These are phyloP conservation scores for Colletotrichum sp. DNA, from an alignment of 2,329 filamentous ascomycete species.

Conservation along the genomic window DNA sequence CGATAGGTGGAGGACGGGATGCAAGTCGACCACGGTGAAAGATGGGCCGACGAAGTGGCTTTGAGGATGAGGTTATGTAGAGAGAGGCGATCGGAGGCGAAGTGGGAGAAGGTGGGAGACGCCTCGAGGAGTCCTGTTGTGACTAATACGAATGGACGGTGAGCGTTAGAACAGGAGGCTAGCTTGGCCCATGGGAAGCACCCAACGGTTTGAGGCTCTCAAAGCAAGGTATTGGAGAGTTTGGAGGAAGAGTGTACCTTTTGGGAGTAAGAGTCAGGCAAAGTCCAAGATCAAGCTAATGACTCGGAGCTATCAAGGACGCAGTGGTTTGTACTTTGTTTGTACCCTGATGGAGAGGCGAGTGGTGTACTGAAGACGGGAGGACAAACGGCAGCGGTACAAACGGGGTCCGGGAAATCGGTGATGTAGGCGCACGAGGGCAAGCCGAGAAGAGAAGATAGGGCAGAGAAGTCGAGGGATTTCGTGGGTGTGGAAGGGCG, in stretches of 20 bases:
- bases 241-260: conserved; percentile 13
- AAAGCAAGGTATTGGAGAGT: not conserved
- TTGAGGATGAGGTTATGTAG: not conserved
- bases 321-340: conserved; percentile 2
- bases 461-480: conserved; percentile 14
- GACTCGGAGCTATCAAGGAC: conserved; percentile 22
- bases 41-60: not conserved
- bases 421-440: not conserved
- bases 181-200: not conserved
- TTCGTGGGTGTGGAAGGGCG: conserved; percentile 2
- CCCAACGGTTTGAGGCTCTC: conserved; percentile 14
- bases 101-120: not conserved
- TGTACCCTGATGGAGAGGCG: not conserved
- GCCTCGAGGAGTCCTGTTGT: not conserved
- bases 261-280: conserved; percentile 8
- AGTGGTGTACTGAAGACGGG: not conserved
- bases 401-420: not conserved
- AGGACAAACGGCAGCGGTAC: conserved; percentile 13
- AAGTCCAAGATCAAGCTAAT: conserved; percentile 26
- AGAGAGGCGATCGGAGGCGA: not conserved
- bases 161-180: conserved; percentile 13
- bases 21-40: not conserved
- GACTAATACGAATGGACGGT: conserved; percentile 19
- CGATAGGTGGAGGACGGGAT: not conserved
- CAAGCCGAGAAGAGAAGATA: not conserved